These are phyloP conservation scores for Saccharomyces jurei DNA, from an alignment of 805 yeast genomes.

Conservation along the genomic window DNA sequence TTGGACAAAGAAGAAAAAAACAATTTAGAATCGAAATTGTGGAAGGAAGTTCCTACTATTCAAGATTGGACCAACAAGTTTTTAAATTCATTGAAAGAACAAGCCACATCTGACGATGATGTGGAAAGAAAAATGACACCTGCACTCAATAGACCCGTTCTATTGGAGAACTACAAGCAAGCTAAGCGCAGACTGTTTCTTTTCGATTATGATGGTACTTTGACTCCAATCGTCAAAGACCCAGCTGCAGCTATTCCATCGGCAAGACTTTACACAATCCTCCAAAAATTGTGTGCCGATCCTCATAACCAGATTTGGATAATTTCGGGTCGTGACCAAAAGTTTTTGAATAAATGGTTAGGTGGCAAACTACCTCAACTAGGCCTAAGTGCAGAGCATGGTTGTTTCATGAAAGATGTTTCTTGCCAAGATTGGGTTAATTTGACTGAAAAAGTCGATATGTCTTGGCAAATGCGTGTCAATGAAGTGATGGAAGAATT, in stretches of 20 bases:
- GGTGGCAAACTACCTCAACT: constrained; percentile 55
- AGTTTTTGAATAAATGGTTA: constrained; percentile 79
- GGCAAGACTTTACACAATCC: constrained; percentile 50
- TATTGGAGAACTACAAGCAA: constrained; percentile 49
- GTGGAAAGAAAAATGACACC: constrained; percentile 54
- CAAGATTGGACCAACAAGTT: constrained; percentile 73
- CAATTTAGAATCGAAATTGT: constrained; percentile 45
- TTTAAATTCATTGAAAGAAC: constrained; percentile 37
- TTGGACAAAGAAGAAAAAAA: constrained; percentile 43
- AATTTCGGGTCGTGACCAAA: constrained; percentile 91
- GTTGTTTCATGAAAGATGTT: constrained; percentile 83
- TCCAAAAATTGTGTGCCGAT: constrained; percentile 58
- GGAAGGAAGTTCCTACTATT: constrained; percentile 61
- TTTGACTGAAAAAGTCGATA: constrained; percentile 71
- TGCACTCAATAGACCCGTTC: constrained; percentile 62
- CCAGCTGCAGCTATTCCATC: constrained; percentile 99
- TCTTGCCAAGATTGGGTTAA: constrained; percentile 68
- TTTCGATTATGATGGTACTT: constrained; percentile 95
- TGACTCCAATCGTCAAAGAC: constrained; percentile 91
- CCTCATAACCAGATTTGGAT: constrained; percentile 87
- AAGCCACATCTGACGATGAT: constrained; percentile 22
- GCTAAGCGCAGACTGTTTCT: constrained; percentile 69
- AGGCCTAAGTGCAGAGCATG: constrained; percentile 94
- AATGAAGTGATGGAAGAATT: constrained; percentile 61
- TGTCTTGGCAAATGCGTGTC: constrained; percentile 91